These are phyloP conservation scores for Terfezia claveryi DNA, from an alignment of 495 filamentous ascomycete genomes.

Conservation along the genomic window DNA sequence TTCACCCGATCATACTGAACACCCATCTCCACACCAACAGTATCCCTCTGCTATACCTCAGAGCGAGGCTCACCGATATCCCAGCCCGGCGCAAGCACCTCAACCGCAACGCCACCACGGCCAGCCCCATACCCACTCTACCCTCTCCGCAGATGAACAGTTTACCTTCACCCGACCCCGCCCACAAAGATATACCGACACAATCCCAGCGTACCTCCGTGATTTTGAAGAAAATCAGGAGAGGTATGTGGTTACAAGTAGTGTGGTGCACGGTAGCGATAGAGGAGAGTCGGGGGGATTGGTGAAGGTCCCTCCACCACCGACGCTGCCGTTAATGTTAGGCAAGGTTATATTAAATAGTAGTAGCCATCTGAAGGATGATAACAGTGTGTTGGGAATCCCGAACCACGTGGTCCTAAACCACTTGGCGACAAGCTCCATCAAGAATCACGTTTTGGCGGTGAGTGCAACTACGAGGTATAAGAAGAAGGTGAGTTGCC, in stretches of 20 bases:
- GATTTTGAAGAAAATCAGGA: slow-evolving; percentile 75
- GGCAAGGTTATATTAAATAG: slow-evolving; percentile 86
- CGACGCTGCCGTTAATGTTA: slow-evolving; percentile 72
- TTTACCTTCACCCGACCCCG: background rate
- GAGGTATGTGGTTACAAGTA: slow-evolving; percentile 20
- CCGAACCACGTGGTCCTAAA: slow-evolving; percentile 95
- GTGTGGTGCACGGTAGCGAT: slow-evolving; percentile 38
- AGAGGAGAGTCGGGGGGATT: slow-evolving; percentile 31
- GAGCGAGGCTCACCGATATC: slow-evolving; percentile 19
- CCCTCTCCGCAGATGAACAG: background rate
- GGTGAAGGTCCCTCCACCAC: slow-evolving; percentile 57
- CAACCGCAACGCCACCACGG: slow-evolving; percentile 14
- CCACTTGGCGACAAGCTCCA: slow-evolving; percentile 93
- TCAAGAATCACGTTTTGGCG: slow-evolving; percentile 88
- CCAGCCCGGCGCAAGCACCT: slow-evolving; percentile 20
- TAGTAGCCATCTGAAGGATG: slow-evolving; percentile 70
- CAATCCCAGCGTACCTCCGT: slow-evolving; percentile 62
- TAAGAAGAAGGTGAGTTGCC: slow-evolving; percentile 55
- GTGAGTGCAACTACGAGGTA: slow-evolving; percentile 93
- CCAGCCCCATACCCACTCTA: background rate
- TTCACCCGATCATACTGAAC: slow-evolving; percentile 23
- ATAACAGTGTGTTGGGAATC: slow-evolving; percentile 85
- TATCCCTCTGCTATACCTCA: slow-evolving; percentile 14
- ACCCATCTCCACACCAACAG: slow-evolving; percentile 15
- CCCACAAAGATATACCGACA: slow-evolving; percentile 29